Evolutionary conservation across 768 basidiomycete species (phyloP).

Genomic region (Kwoniella mangroviensis): DNA sequence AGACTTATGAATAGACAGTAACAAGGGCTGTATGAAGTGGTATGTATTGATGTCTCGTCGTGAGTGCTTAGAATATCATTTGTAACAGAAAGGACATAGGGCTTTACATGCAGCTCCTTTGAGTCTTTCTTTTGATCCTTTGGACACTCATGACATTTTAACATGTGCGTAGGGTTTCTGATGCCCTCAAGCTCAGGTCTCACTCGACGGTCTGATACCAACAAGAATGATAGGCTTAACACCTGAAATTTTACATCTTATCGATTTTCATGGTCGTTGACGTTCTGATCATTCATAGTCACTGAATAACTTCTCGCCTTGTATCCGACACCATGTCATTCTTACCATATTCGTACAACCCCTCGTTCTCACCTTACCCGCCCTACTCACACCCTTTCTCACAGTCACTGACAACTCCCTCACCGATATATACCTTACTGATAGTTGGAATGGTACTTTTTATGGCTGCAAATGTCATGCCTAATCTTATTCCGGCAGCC

Average conservation of each 20-base stretch:
- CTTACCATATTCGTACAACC: conserved; percentile 15
- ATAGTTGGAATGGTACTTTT: conserved; percentile 48
- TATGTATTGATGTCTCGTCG: background rate
- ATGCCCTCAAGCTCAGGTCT: no score
- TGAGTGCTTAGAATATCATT: background rate
- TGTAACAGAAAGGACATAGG: no score
- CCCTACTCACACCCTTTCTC: conserved; percentile 11
- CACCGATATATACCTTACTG: conserved; percentile 45
- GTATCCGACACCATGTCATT: conserved; percentile 14
- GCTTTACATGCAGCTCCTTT: no score
- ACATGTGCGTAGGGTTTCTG: no score
- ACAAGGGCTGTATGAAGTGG: background rate
- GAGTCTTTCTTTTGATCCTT: no score
- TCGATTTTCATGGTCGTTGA: no score
- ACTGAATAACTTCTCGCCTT: background rate
- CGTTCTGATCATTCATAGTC: no score
- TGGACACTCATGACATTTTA: no score
- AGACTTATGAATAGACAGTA: conserved; percentile 48
- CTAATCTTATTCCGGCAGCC: conserved; percentile 36
- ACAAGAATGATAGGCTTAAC: no score
- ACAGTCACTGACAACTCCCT: conserved; percentile 11
- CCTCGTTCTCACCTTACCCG: conserved; percentile 20
- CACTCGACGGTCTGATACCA: no score
- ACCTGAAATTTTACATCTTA: no score
- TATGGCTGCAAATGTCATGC: conserved; percentile 44